Base-by-base conservation (phyloP, 139 green algal species). In the Volvox africanus region DNA sequence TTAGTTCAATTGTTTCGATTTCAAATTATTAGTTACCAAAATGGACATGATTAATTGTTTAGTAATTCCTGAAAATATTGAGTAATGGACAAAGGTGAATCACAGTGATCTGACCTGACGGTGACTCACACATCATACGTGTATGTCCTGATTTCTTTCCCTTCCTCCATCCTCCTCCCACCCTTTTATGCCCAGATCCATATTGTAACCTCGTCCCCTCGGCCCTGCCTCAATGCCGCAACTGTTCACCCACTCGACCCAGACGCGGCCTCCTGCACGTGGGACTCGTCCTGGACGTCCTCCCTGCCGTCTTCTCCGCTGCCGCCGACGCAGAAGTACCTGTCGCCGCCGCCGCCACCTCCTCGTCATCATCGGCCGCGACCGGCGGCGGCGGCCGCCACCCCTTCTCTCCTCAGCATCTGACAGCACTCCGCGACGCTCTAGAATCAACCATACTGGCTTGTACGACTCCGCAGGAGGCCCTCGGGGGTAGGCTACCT, bases 231-330 rank as follows among this genome's bases (percentile, higher is more conserved):
- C 12, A 69, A 19, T 30, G 30, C 50, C 37, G 20, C 26, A 55
- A 55, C 50, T 14, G 14, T 1, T 19, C 65, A 1, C 35, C 44
- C n/a, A 30, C 6, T 12, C 65, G 21, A 24, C 5, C 65, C 11
- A 69, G 88, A 36, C 91, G 91, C 77, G 82, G 87, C 1, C 61
- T 69, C 19, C 69, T 96, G 61, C 50, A 44, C 44, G 44, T 93
- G 55, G 44, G 33, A 0, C 89, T 95, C 78, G 79, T 94, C 11
- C 28, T 93, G 50, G 78, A 89, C 67, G 68, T 96, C 73, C 44
- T 96, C 80, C 86, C 94, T 17, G 65, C 79, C 1, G 61, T 86
- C 3, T 95, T 95, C 92, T 94, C 88, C 3, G 79, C 93, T n/a
- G 88, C 92, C 9, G 92, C 90, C 0, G 92, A 93, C 83, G 73